phyloP scores from a whole-genome alignment of 2,329 filamentous ascomycete genomes.

The Chrysoporthe cubensis region DNA sequence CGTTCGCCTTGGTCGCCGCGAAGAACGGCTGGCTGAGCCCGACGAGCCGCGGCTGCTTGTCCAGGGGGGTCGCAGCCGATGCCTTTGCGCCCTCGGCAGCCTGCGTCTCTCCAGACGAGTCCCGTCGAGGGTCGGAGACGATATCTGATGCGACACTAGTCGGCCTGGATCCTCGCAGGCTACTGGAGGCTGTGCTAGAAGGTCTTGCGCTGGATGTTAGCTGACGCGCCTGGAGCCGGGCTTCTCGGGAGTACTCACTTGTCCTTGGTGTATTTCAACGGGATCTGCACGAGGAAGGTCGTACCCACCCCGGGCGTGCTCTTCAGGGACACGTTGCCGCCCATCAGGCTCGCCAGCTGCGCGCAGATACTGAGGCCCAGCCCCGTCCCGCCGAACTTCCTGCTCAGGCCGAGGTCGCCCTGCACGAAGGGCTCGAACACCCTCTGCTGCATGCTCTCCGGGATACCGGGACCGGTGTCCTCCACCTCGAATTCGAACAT shows the following conservation, averaged over 20 bases:
- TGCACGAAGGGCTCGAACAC: slow-evolving; percentile 96
- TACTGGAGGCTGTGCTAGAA: slow-evolving; percentile 60
- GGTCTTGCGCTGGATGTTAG: slow-evolving; percentile 39
- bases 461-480: slow-evolving; percentile 86
- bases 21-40: slow-evolving; percentile 87
- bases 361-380: slow-evolving; percentile 88
- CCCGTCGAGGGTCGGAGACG: slow-evolving; percentile 42
- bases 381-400: slow-evolving; percentile 88
- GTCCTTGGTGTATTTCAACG: slow-evolving; percentile 75
- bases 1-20: slow-evolving; percentile 46
- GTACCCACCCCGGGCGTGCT: slow-evolving; percentile 77
- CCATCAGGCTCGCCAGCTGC: slow-evolving; percentile 83
- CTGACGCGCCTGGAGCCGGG: not conserved
- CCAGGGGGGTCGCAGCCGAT: slow-evolving; percentile 54
- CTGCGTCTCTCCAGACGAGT: slow-evolving; percentile 33
- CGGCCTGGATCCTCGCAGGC: slow-evolving; percentile 51
- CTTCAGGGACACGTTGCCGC: slow-evolving; percentile 71
- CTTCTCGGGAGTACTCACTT: slow-evolving; percentile 48
- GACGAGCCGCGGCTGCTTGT: slow-evolving; percentile 76
- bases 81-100: slow-evolving; percentile 35
- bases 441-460: slow-evolving; percentile 73
- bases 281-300: slow-evolving; percentile 81
- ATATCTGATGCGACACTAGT: slow-evolving; percentile 47
- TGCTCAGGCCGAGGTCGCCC: slow-evolving; percentile 85
- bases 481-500: slow-evolving; percentile 87